Evolutionary conservation across 148 eudicot species (phyloP).

Genomic region (Camellia japonica): DNA sequence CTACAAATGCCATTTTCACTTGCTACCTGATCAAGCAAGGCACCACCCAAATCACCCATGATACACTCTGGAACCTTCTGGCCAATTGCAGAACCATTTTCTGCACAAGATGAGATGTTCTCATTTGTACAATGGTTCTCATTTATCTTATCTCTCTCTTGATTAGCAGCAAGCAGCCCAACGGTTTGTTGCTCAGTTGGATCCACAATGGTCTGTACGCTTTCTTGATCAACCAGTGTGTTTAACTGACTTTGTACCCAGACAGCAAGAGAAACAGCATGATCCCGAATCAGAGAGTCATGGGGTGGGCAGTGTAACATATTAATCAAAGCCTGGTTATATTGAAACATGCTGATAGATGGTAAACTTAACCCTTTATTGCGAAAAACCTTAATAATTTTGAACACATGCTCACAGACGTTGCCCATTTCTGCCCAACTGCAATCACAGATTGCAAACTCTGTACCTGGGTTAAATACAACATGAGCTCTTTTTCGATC

Average conservation of each 20-base stretch:
- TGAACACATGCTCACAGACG: constrained; percentile 84
- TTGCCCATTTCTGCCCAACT: constrained; percentile 58
- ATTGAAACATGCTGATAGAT: constrained; percentile 65
- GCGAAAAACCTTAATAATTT: constrained; percentile 47
- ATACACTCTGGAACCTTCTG: not conserved
- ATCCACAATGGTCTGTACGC: constrained; percentile 21
- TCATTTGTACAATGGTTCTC: constrained; percentile 11
- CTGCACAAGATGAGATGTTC: constrained; percentile 10
- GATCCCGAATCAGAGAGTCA: constrained; percentile 85
- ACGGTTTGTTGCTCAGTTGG: constrained; percentile 21
- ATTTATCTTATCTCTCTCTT: constrained; percentile 8
- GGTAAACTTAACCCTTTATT: constrained; percentile 39
- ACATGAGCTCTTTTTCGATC: constrained; percentile 37
- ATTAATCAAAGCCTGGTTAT: constrained; percentile 57
- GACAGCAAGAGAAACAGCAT: constrained; percentile 79
- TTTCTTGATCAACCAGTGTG: constrained; percentile 28
- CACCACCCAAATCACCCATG: constrained; percentile 14
- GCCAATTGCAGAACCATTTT: constrained; percentile 11
- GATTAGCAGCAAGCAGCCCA: not conserved
- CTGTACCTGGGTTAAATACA: constrained; percentile 73
- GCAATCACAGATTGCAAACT: constrained; percentile 72
- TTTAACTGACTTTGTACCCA: constrained; percentile 67
- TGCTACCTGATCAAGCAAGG: constrained; percentile 12
- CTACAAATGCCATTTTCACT: constrained; percentile 15
- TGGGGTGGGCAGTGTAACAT: constrained; percentile 58